These are phyloP conservation scores for Melastoma malabathricum DNA, from an alignment of 345 rosid genomes.

Conservation along the genomic window DNA sequence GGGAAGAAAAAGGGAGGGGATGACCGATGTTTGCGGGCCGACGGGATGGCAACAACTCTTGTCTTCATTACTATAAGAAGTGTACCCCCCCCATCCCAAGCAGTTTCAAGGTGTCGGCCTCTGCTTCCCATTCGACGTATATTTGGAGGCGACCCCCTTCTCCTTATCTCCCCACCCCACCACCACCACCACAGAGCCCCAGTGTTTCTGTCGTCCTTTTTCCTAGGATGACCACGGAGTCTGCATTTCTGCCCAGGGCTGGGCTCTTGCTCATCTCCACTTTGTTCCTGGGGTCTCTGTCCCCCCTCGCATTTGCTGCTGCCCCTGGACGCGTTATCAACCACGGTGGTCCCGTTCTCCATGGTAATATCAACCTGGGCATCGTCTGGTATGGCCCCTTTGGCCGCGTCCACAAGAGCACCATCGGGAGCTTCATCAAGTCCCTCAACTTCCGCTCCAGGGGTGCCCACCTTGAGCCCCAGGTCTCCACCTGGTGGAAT, in stretches of 20 bases:
- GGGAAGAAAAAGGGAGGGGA: too few relatives aligned
- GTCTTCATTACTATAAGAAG: too few relatives aligned
- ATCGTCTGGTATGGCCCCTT: conserved; percentile 23
- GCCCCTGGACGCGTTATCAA: neutral
- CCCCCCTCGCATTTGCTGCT: conserved; percentile 3
- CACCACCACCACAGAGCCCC: too few relatives aligned
- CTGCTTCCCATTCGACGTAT: too few relatives aligned
- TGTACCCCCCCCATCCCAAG: too few relatives aligned
- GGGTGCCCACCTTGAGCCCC: conserved; percentile 10
- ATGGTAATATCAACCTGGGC: conserved; percentile 12
- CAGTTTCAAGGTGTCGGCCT: too few relatives aligned
- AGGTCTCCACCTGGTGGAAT: conserved; percentile 23
- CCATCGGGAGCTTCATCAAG: conserved; percentile 13
- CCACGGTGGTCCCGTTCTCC: conserved; percentile 22
- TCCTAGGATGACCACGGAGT: conserved; percentile 3
- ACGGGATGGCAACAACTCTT: too few relatives aligned
- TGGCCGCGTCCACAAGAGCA: conserved; percentile 14
- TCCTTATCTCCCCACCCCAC: too few relatives aligned
- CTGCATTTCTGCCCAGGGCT: conserved; percentile 7
- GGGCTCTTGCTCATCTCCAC: conserved; percentile 2
- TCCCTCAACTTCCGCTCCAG: conserved; percentile 9
- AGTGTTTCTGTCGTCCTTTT: too few relatives aligned
- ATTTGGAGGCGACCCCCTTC: too few relatives aligned
- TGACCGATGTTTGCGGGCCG: too few relatives aligned
- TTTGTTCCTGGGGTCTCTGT: neutral